phyloP scores from a whole-genome alignment of 1,139 yeast genomes.

The Meyerozyma elateridarum region DNA sequence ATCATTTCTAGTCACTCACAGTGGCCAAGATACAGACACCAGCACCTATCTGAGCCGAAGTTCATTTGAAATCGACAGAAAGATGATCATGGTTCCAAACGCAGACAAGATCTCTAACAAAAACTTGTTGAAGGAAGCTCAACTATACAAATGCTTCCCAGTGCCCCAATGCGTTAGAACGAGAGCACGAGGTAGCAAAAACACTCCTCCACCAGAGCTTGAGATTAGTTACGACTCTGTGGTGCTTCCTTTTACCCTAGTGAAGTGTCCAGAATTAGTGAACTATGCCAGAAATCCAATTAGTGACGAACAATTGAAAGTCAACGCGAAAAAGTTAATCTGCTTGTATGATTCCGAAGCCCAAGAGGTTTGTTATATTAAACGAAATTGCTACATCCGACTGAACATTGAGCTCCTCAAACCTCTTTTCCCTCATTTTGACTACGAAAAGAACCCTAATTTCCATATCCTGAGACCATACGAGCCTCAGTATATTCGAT shows the following conservation, averaged over 20 bases:
- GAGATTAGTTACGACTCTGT: not conserved
- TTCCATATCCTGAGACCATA: conserved; percentile 1
- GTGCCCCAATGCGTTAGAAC: not conserved
- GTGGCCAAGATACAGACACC: no score
- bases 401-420: not conserved
- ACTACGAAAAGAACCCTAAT: conserved; percentile 1
- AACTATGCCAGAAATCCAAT: not conserved
- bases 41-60: no score
- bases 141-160: conserved; percentile 1
- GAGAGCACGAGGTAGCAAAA: conserved; percentile 2
- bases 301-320: not conserved
- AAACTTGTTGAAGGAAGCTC: no score
- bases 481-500: conserved; percentile 1
- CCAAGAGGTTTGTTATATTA: not conserved
- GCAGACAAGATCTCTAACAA: no score
- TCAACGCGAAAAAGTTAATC: not conserved
- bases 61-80: no score
- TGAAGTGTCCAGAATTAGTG: conserved; percentile 2
- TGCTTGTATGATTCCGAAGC: not conserved
- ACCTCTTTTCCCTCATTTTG: not conserved
- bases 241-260: not conserved
- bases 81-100: no score
- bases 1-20: no score
- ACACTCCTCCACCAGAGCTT: not conserved
- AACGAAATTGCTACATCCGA: not conserved